A percentile compares a stretch with the other conserved stretches of the same genome.
Conservation (phyloP, 306 rosid genomes). For the Argentina anserina region DNA sequence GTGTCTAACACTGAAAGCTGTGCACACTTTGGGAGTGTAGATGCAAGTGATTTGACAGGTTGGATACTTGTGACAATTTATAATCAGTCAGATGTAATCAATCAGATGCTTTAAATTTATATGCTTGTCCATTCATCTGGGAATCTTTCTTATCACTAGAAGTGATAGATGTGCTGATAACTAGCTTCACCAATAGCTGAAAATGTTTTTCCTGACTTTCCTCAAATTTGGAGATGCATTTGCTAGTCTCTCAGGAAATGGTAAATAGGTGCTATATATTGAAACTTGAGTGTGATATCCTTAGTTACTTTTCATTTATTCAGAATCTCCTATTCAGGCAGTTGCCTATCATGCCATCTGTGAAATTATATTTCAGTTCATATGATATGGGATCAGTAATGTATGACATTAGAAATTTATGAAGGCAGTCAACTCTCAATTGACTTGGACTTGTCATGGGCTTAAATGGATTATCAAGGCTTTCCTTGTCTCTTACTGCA, state of each 20-base stretch:
- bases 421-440: neutral
- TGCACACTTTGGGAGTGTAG: constrained; percentile 69
- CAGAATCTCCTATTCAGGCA: constrained; percentile 12
- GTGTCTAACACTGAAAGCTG: constrained; percentile 94
- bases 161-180: constrained; percentile 1
- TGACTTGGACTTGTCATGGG: neutral
- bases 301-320: neutral
- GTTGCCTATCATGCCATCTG: neutral
- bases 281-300: no score
- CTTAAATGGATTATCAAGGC: neutral
- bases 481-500: neutral
- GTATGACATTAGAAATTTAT: neutral
- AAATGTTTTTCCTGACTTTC: neutral
- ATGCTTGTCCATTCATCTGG: neutral
- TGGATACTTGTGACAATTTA: constrained; percentile 28
- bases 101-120: constrained; percentile 1
- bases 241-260: neutral
- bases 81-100: constrained; percentile 18
- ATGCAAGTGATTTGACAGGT: constrained; percentile 99
- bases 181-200: constrained; percentile 1
- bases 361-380: neutral
- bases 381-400: neutral
- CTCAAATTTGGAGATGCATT: constrained; percentile 8
- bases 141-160: neutral
- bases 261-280: neutral